phyloP scores from a whole-genome alignment of 148 eudicot species.

The Rhododendron williamsianum region DNA sequence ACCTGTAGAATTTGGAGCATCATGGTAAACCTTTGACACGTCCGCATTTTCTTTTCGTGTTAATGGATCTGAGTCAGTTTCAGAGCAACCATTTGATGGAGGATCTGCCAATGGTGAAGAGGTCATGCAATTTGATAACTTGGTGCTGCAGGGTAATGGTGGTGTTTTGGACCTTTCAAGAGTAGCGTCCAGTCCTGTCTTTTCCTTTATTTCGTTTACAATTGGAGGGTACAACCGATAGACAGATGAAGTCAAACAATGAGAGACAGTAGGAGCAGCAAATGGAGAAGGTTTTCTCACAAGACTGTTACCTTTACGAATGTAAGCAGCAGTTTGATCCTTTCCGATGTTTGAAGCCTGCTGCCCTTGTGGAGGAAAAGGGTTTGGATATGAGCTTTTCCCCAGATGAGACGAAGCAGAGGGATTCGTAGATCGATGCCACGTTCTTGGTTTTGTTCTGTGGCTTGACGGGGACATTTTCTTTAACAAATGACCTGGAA shows the following conservation, averaged over 20 bases:
- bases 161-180: conserved; percentile 46
- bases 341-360: conserved; percentile 18
- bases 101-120: conserved; percentile 24
- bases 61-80: conserved; percentile 20
- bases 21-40: conserved; percentile 25
- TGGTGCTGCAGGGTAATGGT: conserved; percentile 32
- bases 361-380: conserved; percentile 29
- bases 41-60: conserved; percentile 23
- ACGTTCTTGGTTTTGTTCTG: conserved; percentile 55
- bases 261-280: conserved; percentile 21
- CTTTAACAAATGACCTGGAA: conserved; percentile 26
- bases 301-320: conserved; percentile 85
- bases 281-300: conserved; percentile 51
- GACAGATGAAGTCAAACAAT: conserved; percentile 23
- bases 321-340: conserved; percentile 47
- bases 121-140: conserved; percentile 22
- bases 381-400: conserved; percentile 26
- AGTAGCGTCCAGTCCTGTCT: conserved; percentile 17
- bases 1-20: conserved; percentile 20
- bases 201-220: conserved; percentile 21
- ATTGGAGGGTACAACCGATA: conserved; percentile 27
- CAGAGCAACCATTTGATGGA: conserved; percentile 21
- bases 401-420: conserved; percentile 28
- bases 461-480: conserved; percentile 28
- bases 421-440: conserved; percentile 55